These are phyloP conservation scores for Tephrocybe sp. DNA, from an alignment of 768 basidiomycete species.

Conservation along the genomic window DNA sequence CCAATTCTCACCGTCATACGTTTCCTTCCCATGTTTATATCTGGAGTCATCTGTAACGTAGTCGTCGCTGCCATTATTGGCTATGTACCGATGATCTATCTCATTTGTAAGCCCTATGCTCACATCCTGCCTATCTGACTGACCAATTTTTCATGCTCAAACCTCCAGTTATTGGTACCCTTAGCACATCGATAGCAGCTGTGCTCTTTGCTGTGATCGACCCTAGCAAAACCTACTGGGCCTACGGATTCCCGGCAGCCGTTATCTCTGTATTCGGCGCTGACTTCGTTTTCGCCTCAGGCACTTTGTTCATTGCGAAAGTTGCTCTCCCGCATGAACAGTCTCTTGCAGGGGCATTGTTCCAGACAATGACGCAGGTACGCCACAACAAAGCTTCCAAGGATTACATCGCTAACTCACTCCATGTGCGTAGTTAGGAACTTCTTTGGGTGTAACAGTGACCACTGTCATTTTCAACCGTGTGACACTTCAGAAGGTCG, in stretches of 20 bases:
- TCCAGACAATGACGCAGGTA: conserved; percentile 78
- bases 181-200: conserved; percentile 54
- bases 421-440: conserved; percentile 49
- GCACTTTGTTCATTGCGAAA: conserved; percentile 73
- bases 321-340: conserved; percentile 67
- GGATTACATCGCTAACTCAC: background rate
- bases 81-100: conserved; percentile 50
- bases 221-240: conserved; percentile 63
- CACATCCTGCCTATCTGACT: too few relatives aligned
- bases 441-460: conserved; percentile 66
- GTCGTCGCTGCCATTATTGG: conserved; percentile 60
- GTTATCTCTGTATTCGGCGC: conserved; percentile 67
- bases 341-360: conserved; percentile 70
- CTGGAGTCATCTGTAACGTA: conserved; percentile 61
- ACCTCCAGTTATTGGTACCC: conserved; percentile 43
- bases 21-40: conserved; percentile 68
- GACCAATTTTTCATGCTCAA: background rate
- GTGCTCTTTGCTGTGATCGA: conserved; percentile 69
- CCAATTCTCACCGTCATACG: conserved; percentile 64
- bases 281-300: conserved; percentile 73
- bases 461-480: conserved; percentile 69
- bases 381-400: background rate
- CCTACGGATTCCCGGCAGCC: conserved; percentile 69
- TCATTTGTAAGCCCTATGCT: conserved; percentile 54
- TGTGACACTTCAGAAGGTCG: conserved; percentile 35